phyloP scores from a whole-genome alignment of 164 flowering plant species.

The Cinnamomum chago region DNA sequence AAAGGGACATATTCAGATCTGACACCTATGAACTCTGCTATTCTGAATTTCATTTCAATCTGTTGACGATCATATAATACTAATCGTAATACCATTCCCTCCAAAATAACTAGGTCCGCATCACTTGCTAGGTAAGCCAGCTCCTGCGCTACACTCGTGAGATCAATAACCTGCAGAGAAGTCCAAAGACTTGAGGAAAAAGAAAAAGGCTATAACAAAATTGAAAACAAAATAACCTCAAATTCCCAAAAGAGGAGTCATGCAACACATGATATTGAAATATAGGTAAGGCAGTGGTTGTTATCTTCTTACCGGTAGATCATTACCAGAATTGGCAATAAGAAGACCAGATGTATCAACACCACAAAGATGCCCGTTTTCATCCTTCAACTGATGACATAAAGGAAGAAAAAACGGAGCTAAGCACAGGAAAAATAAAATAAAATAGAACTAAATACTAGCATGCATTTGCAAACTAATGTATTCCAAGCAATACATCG shows the following conservation, averaged over 20 bases:
- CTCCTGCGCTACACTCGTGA: conserved; percentile 73
- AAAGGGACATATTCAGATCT: neutral
- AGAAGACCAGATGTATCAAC: conserved; percentile 81
- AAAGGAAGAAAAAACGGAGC: neutral
- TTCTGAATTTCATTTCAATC: neutral
- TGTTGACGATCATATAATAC: neutral
- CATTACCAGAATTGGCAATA: conserved; percentile 93
- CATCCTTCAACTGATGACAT: conserved; percentile 76
- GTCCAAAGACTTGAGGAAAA: neutral
- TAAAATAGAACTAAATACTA: too few relatives aligned
- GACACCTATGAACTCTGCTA: neutral
- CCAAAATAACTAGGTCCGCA: conserved; percentile 86
- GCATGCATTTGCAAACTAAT: conserved; percentile 3
- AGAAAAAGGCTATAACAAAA: neutral
- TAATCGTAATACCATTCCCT: conserved; percentile 78
- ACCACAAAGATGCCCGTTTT: conserved; percentile 68
- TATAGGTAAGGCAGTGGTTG: neutral
- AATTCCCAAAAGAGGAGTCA: neutral
- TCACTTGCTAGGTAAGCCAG: conserved; percentile 81
- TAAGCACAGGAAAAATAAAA: too few relatives aligned
- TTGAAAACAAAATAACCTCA: neutral
- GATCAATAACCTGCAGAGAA: conserved; percentile 81
- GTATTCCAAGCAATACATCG: neutral
- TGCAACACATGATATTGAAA: neutral
- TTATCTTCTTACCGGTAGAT: conserved; percentile 77